Percentiles rank a stretch among this genome's conserved stretches.
Evolutionary conservation across 345 rosid genomes (phyloP).

Genomic region (Lepidium africanum): DNA sequence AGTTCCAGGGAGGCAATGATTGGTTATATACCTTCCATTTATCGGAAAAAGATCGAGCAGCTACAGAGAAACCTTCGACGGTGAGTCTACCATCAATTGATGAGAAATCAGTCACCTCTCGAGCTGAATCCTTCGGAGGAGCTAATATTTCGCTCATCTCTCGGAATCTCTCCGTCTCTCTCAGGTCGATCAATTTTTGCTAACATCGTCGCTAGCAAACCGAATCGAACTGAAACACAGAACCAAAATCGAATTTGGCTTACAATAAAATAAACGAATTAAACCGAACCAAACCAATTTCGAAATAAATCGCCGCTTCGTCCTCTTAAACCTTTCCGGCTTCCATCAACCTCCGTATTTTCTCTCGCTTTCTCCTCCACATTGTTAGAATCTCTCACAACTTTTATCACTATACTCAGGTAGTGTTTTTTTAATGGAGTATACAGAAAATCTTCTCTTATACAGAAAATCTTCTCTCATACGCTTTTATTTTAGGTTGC

Average conservation of each 20-base stretch:
- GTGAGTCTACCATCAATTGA: conserved; percentile 58
- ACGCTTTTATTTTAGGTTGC: neutral
- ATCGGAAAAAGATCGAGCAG: conserved; percentile 42
- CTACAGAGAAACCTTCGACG: conserved; percentile 33
- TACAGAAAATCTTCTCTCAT: neutral
- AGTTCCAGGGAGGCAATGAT: conserved; percentile 48
- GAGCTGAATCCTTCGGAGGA: conserved; percentile 13
- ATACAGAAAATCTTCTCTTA: neutral
- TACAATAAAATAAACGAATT: neutral
- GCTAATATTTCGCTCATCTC: neutral
- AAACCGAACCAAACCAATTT: neutral
- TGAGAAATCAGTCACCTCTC: conserved; percentile 18
- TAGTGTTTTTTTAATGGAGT: neutral
- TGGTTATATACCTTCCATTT: conserved; percentile 44
- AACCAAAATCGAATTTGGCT: neutral
- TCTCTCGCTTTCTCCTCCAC: neutral
- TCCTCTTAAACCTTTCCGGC: neutral
- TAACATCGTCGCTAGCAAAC: neutral
- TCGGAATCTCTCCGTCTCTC: neutral
- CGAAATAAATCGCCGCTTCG: conserved; percentile 10
- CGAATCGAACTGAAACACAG: neutral
- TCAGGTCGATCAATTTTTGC: neutral
- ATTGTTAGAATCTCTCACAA: neutral
- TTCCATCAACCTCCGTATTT: neutral
- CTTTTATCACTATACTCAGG: neutral